phyloP scores from a whole-genome alignment of 768 basidiomycete genomes.

The Tylopilus subfusipes region DNA sequence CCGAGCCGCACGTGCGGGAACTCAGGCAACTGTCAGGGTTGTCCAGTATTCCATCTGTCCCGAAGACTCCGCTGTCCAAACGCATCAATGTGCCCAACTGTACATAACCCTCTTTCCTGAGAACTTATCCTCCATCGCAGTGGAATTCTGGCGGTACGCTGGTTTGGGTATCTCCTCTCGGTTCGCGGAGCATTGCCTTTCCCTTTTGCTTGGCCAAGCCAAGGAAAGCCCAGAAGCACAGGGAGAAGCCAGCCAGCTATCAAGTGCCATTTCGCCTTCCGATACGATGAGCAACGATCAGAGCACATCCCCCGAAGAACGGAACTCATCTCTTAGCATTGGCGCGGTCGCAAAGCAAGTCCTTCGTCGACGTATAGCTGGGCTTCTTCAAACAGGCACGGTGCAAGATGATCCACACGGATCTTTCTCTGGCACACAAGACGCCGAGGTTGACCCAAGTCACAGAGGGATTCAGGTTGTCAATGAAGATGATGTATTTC shows the following conservation, averaged over 20 bases:
- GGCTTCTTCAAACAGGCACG: constrained; percentile 69
- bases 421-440: constrained; percentile 42
- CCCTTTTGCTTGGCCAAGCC: constrained; percentile 53
- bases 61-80: constrained; percentile 39
- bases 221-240: constrained; percentile 20
- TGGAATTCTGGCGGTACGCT: constrained; percentile 95
- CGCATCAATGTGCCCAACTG: constrained; percentile 50
- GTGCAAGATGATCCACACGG: constrained; percentile 29
- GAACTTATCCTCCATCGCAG: constrained; percentile 60
- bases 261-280: constrained; percentile 2
- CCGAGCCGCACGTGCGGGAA: constrained; percentile 42
- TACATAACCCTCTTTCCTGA: constrained; percentile 79
- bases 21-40: constrained; percentile 47
- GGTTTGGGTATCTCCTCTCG: constrained; percentile 89
- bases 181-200: constrained; percentile 79
- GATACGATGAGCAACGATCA: constrained; percentile 59
- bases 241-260: constrained; percentile 1
- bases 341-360: constrained; percentile 83
- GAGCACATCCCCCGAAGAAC: constrained; percentile 80
- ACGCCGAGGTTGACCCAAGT: constrained; percentile 54
- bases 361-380: constrained; percentile 84
- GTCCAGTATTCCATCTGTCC: constrained; percentile 72
- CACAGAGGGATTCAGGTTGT: constrained; percentile 67
- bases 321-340: constrained; percentile 73
- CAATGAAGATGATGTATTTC: constrained; percentile 82